phyloP scores from a whole-genome alignment of 2,329 filamentous ascomycete genomes.

The Cladosporium halotolerans region DNA sequence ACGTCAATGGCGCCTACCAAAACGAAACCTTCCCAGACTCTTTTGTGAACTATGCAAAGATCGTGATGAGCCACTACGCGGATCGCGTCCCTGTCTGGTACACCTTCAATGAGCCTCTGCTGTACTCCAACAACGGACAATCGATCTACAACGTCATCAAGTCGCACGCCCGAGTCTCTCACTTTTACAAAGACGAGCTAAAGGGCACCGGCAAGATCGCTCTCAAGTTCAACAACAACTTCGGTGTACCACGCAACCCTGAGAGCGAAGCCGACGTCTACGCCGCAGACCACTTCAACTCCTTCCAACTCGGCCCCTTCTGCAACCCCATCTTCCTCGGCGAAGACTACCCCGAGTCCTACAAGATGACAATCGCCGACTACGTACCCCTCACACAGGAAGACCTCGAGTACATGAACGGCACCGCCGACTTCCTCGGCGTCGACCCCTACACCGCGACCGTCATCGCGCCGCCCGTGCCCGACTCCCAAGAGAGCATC shows the following conservation, averaged over 20 bases:
- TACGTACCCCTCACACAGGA: constrained; percentile 42
- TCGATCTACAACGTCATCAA: constrained; percentile 16
- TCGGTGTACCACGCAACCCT: constrained; percentile 32
- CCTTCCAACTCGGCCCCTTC: constrained; percentile 43
- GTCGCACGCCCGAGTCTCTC: constrained; percentile 19
- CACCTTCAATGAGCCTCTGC: constrained; percentile 34
- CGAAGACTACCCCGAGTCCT: constrained; percentile 45
- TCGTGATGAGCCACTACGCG: constrained; percentile 32
- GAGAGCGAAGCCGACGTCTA: constrained; percentile 38
- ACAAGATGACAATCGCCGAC: constrained; percentile 40
- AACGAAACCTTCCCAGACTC: constrained; percentile 25
- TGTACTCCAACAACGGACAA: constrained; percentile 6
- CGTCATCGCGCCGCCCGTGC: constrained; percentile 14
- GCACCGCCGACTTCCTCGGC: constrained; percentile 16
- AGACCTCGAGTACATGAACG: constrained; percentile 36
- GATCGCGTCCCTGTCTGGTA: constrained; percentile 35
- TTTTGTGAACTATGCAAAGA: constrained; percentile 31
- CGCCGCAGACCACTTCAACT: constrained; percentile 41
- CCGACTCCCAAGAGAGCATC: constrained; percentile 15
- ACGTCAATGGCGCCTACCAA: constrained; percentile 27
- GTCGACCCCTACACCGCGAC: constrained; percentile 17
- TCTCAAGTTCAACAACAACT: constrained; percentile 43
- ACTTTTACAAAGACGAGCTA: constrained; percentile 50
- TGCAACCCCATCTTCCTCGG: constrained; percentile 49
- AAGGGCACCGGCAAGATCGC: constrained; percentile 46